Percentiles rank a stretch among this genome's conserved stretches.
Evolutionary conservation across 148 eudicot genomes (phyloP).

Genomic region (Cornus kousa): DNA sequence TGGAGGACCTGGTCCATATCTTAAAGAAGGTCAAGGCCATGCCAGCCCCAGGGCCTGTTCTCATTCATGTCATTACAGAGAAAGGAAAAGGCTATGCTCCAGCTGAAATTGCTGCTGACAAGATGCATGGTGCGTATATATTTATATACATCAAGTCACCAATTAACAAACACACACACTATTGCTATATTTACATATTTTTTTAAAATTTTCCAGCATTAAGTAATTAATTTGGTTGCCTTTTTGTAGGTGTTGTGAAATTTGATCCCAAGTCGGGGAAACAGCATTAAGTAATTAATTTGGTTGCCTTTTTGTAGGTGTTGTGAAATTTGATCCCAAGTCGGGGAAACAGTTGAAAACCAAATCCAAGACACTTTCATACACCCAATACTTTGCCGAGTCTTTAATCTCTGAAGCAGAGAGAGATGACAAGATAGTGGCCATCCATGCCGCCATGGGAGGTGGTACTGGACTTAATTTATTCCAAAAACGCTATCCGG

Average conservation of each 20-base stretch:
- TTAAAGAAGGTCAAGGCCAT: conserved; percentile 30
- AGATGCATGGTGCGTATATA: conserved; percentile 31
- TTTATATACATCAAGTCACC: neutral
- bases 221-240: neutral
- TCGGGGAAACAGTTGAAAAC: conserved; percentile 30
- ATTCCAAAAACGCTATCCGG: conserved; percentile 29
- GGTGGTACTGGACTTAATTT: conserved; percentile 43
- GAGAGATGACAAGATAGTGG: conserved; percentile 34
- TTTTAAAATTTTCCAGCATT: no score
- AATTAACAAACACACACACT: no score
- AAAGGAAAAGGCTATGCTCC: conserved; percentile 50
- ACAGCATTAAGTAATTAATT: neutral
- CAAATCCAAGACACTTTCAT: conserved; percentile 25
- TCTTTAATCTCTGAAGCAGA: conserved; percentile 43
- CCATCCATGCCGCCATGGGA: conserved; percentile 52
- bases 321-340: conserved; percentile 29
- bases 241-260: conserved; percentile 30
- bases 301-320: conserved; percentile 15
- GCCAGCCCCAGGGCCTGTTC: conserved; percentile 37
- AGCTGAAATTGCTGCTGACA: conserved; percentile 40
- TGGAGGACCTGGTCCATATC: conserved; percentile 33
- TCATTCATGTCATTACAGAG: conserved; percentile 40
- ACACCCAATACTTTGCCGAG: conserved; percentile 42
- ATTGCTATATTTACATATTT: neutral
- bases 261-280: conserved; percentile 26